These are phyloP conservation scores for Phyllosticta citrichinensis DNA, from an alignment of 2,329 filamentous ascomycete genomes.

Conservation along the genomic window DNA sequence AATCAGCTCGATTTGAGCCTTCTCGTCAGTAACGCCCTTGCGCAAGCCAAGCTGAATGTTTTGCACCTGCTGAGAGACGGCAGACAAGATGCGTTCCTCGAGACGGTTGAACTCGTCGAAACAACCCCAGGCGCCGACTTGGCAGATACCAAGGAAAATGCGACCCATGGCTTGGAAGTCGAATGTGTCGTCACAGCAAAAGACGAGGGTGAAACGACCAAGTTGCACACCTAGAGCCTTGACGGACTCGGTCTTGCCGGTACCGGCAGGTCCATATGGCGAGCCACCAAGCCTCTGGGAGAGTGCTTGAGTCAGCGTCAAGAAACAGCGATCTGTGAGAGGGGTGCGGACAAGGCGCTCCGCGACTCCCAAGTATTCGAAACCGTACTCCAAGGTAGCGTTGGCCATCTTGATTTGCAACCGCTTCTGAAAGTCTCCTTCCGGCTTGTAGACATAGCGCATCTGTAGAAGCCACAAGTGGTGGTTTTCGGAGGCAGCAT, in stretches of 20 bases:
- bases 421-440: conserved; percentile 72
- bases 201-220: conserved; percentile 94
- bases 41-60: conserved; percentile 96
- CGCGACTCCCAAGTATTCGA: conserved; percentile 93
- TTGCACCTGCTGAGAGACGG: conserved; percentile 97
- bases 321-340: conserved; percentile 94
- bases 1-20: conserved; percentile 86
- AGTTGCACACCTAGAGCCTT: conserved; percentile 95
- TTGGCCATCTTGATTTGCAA: conserved; percentile 95
- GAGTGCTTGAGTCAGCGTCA: conserved; percentile 90
- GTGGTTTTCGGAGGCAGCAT: conserved; percentile 66
- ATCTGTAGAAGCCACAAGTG: conserved; percentile 94
- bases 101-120: conserved; percentile 99
- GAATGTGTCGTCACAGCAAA: conserved; percentile 99
- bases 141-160: conserved; percentile 98
- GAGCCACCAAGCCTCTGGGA: conserved; percentile 94
- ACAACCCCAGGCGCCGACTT: conserved; percentile 98
- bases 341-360: conserved; percentile 94
- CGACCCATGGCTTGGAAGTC: conserved; percentile 99
- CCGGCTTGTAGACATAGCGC: conserved; percentile 81
- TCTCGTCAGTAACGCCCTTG: conserved; percentile 69
- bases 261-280: conserved; percentile 93
- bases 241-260: conserved; percentile 97
- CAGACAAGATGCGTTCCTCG: conserved; percentile 93
- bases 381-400: conserved; percentile 87